phyloP scores from a whole-genome alignment of 176 grass and related monocot genomes.

The Elymus sibiricus region DNA sequence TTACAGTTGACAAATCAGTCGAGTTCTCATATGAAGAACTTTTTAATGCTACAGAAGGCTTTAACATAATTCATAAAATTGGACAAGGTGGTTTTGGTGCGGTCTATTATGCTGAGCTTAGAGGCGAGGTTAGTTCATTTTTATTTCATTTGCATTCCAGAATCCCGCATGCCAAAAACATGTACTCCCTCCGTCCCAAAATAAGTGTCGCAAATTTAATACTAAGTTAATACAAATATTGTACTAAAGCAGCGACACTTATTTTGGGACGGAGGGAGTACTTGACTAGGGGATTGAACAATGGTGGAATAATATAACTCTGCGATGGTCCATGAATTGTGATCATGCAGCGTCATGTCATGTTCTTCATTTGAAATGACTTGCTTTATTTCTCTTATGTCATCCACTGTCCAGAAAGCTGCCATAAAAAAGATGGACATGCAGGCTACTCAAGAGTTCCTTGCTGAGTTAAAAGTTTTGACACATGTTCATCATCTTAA shows the following conservation, averaged over 20 bases:
- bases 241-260: no score
- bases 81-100: constrained; percentile 85
- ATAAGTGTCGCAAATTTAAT: no score
- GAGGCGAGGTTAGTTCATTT: constrained; percentile 75
- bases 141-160: constrained; percentile 17
- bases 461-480: constrained; percentile 97
- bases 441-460: constrained; percentile 82
- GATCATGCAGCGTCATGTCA: background rate
- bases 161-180: background rate
- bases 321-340: constrained; percentile 12
- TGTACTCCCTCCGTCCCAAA: no score
- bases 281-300: background rate
- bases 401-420: constrained; percentile 64
- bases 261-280: background rate
- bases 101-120: constrained; percentile 82
- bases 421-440: constrained; percentile 99
- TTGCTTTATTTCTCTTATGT: constrained; percentile 18
- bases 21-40: constrained; percentile 95
- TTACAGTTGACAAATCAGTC: constrained; percentile 87
- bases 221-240: no score
- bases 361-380: constrained; percentile 24
- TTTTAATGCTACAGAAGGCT: constrained; percentile 75
- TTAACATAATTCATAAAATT: constrained; percentile 92
- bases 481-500: constrained; percentile 99
- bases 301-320: background rate